These are phyloP conservation scores for Aspergillus pseudoviridinutans DNA, from an alignment of 2,329 filamentous ascomycete genomes.

Conservation along the genomic window DNA sequence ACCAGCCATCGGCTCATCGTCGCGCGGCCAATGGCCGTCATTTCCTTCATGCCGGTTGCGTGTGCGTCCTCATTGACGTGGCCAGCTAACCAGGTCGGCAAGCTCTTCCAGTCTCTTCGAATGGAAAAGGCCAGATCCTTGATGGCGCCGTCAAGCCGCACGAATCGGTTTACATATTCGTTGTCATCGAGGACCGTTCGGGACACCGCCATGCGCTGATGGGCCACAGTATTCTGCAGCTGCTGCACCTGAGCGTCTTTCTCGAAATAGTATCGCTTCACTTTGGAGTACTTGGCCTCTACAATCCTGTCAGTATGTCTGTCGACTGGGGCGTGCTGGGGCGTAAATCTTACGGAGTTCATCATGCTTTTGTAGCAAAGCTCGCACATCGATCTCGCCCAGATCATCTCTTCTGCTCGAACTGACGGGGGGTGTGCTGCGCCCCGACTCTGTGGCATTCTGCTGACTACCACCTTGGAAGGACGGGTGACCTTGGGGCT, in stretches of 20 bases:
- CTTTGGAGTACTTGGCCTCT: slow-evolving; percentile 97
- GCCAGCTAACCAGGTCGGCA: slow-evolving; percentile 75
- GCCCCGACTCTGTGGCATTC: slow-evolving; percentile 38
- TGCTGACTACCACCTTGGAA: slow-evolving; percentile 10
- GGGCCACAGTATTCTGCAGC: slow-evolving; percentile 93
- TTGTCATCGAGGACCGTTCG: slow-evolving; percentile 92
- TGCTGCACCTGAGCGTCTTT: slow-evolving; percentile 86
- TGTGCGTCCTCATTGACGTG: slow-evolving; percentile 83
- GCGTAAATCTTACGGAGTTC: slow-evolving; percentile 40
- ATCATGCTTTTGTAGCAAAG: slow-evolving; percentile 43
- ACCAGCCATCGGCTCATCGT: slow-evolving; percentile 86
- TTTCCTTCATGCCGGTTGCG: slow-evolving; percentile 87
- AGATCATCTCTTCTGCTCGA: slow-evolving; percentile 27
- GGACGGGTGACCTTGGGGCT: slow-evolving; percentile 1
- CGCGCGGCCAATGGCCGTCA: slow-evolving; percentile 90
- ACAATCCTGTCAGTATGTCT: slow-evolving; percentile 6
- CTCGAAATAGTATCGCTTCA: slow-evolving; percentile 96
- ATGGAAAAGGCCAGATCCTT: slow-evolving; percentile 95
- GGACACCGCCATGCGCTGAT: slow-evolving; percentile 90
- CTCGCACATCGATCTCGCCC: slow-evolving; percentile 42
- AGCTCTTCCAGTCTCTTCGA: slow-evolving; percentile 82
- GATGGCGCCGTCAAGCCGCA: slow-evolving; percentile 85
- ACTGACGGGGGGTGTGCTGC: slow-evolving; percentile 41
- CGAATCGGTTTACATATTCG: slow-evolving; percentile 87
- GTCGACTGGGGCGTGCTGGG: background rate